Percentiles rank a stretch among this genome's conserved stretches.
Evolutionary conservation across 2,329 filamentous ascomycete species (phyloP).

Genomic region (Fusarium mundagurra): DNA sequence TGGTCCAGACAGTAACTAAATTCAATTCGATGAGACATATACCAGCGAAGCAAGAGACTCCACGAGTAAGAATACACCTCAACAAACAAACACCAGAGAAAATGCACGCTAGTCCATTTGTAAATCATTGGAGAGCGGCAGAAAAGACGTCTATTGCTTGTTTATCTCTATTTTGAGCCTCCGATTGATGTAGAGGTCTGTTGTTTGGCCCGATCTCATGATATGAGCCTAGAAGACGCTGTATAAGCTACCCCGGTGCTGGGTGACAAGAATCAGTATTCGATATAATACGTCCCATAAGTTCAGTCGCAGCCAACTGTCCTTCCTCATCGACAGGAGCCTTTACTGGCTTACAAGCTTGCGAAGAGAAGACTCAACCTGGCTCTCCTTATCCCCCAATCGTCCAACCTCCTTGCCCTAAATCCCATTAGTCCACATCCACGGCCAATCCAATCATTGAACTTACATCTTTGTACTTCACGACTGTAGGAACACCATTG

Average conservation of each 20-base stretch:
- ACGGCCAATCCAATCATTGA: accelerated
- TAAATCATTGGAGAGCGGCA: accelerated
- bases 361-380: slow-evolving; percentile 40
- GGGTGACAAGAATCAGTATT: accelerated
- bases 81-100: accelerated
- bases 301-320: accelerated
- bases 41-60: accelerated
- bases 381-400: slow-evolving; percentile 41
- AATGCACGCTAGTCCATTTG: accelerated
- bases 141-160: accelerated
- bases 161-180: accelerated
- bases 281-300: too few relatives aligned
- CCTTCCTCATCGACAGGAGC: accelerated
- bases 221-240: not conserved
- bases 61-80: accelerated
- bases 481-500: slow-evolving; percentile 42
- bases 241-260: accelerated
- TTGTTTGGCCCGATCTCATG: accelerated
- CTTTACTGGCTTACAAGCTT: slow-evolving; percentile 20
- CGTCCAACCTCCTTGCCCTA: slow-evolving; percentile 43
- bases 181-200: accelerated
- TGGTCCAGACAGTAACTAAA: accelerated
- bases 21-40: accelerated
- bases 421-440: not conserved
- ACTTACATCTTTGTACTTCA: slow-evolving; percentile 41